Evolutionary conservation across 148 eudicot genomes (phyloP), one percentile per base, ranked within the genome.

Genomic region (Talinum fruticosum): DNA sequence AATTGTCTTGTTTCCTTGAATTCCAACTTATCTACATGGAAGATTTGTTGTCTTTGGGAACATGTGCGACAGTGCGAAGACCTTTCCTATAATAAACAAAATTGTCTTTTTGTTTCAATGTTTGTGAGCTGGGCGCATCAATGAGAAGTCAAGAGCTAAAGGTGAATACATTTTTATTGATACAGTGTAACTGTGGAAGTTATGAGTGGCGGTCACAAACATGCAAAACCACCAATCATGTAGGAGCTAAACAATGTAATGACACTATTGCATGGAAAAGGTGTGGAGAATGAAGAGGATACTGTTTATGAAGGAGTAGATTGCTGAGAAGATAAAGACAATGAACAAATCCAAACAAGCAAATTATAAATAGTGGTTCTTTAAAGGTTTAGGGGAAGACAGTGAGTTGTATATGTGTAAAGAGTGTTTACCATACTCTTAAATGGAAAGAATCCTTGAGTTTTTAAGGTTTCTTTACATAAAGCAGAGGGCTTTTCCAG

Each of bases 1-100:
- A 92, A 24, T 13, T 23, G 28, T 59, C 64, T n/a, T 59, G 2
- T 24, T 29, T 59, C 64, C 29, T 59, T 59, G 28, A n/a, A 59
- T 23, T 24, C 28, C 18, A 5, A 29, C 21, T 15, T 1, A 59
- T 59, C 12, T n/a, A 8, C 6, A 29, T 24, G 26, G 26, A 59
- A 12, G 10, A 51, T 51, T 51, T 2, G 57, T 59, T 24, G 1
- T 59, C 64, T 59, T 59, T 59, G 28, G 64, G 8, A 21, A 5
- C 26, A n/a, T n/a, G n/a, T 57, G n/a, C 24, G 64, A n/a, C n/a
- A n/a, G n/a, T n/a, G n/a, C n/a, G 64, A 57, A 21, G n/a, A 28
- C 64, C n/a, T 57, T 23, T 57, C 1, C 24, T 57, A 21, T 28
- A n/a, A 57, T 57, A 24, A 57, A 21, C 1, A 24, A 28, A 26